Conservation (phyloP, 1,284 basidiomycete genomes). For the Ustilago trichophora region DNA sequence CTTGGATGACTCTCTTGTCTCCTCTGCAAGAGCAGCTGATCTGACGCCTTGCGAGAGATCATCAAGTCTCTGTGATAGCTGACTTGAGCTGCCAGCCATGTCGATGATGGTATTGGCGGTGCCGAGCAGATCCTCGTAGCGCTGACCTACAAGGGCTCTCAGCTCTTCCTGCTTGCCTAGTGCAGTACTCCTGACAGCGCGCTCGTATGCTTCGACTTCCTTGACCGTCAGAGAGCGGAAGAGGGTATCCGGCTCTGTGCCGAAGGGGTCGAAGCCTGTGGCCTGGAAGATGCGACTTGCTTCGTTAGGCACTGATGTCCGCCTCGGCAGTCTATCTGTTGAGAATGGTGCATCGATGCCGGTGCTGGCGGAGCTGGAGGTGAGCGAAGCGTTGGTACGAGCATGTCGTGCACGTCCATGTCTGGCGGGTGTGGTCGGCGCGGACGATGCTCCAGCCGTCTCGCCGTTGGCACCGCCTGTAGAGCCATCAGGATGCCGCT, state of each 20-base stretch:
- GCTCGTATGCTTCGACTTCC: conserved; percentile 44
- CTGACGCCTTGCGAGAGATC: conserved; percentile 24
- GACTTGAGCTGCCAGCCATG: conserved; percentile 47
- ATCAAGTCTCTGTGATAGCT: conserved; percentile 36
- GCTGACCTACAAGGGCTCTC: conserved; percentile 48
- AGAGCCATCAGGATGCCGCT: conserved; percentile 3
- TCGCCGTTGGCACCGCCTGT: background rate
- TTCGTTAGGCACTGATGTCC: conserved; percentile 16
- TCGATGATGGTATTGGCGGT: conserved; percentile 57
- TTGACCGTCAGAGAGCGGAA: conserved; percentile 39
- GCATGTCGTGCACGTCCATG: conserved; percentile 34
- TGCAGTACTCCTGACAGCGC: conserved; percentile 27
- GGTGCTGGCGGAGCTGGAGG: conserved; percentile 21
- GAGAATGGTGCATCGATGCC: conserved; percentile 4
- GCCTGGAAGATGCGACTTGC: conserved; percentile 34
- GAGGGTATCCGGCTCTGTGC: conserved; percentile 46
- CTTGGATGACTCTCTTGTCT: conserved; percentile 5
- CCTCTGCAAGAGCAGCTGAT: conserved; percentile 3
- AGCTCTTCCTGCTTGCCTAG: conserved; percentile 46
- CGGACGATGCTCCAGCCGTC: background rate
- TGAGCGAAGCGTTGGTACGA: conserved; percentile 43
- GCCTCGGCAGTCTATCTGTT: conserved; percentile 8
- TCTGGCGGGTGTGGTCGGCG: conserved; percentile 6
- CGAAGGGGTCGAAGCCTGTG: conserved; percentile 40
- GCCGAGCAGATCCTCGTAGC: conserved; percentile 55